Evolutionary conservation across 495 filamentous ascomycete species (phyloP).

Genomic region (Letharia lupina): DNA sequence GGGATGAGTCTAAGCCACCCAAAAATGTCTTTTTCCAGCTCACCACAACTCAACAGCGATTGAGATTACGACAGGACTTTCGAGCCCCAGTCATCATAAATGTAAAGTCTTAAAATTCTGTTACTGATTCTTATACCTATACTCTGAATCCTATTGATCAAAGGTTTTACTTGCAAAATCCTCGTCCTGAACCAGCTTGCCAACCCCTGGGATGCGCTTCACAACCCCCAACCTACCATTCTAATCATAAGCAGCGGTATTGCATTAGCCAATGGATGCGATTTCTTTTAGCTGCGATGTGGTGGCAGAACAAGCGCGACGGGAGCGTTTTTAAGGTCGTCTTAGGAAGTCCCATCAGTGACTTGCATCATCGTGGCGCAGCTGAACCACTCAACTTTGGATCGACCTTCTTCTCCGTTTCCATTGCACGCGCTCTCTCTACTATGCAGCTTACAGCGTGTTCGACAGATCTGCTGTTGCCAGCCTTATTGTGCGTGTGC

Average conservation of each 20-base stretch:
- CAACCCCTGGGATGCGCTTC: no score
- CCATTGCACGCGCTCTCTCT: constrained; percentile 9
- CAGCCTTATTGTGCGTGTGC: neutral
- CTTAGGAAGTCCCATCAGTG: neutral
- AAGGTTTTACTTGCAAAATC: neutral
- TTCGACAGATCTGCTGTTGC: neutral
- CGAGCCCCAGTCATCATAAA: neutral
- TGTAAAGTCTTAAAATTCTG: neutral
- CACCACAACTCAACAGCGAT: neutral
- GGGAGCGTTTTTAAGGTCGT: neutral
- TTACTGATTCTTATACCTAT: no score
- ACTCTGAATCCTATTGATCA: no score
- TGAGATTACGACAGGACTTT: no score
- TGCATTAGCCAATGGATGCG: constrained; percentile 4
- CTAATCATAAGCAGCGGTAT: constrained; percentile 2
- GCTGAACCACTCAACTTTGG: constrained; percentile 17
- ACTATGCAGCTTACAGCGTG: neutral
- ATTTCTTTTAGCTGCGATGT: constrained; percentile 12
- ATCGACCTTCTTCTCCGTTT: neutral
- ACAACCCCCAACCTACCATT: neutral
- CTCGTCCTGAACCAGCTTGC: no score
- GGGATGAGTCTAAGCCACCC: neutral
- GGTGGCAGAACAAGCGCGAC: neutral
- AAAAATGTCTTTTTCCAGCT: neutral
- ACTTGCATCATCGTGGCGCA: constrained; percentile 17